Evolutionary conservation across 768 basidiomycete species (phyloP).

Genomic region (Tephrocybe sp.): DNA sequence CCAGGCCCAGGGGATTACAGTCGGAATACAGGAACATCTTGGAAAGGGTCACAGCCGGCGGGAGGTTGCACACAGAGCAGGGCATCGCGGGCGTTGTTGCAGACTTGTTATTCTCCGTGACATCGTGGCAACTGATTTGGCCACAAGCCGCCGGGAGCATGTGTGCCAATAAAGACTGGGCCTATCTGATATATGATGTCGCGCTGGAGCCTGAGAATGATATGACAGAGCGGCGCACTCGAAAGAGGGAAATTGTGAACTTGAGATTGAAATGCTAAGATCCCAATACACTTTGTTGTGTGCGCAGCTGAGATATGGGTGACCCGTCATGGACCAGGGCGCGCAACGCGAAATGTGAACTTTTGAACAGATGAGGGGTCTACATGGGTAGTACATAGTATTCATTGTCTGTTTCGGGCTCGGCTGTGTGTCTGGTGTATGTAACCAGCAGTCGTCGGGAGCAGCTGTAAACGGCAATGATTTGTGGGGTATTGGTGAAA

Average conservation of each 20-base stretch:
- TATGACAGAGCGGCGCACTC: background rate
- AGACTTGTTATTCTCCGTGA: slow-evolving; percentile 1
- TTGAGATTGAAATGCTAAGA: slow-evolving; percentile 3
- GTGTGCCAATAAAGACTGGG: background rate
- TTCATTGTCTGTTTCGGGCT: slow-evolving; percentile 1
- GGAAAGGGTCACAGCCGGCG: slow-evolving; percentile 5
- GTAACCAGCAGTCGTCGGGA: too few species aligned
- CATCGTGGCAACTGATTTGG: slow-evolving; percentile 2
- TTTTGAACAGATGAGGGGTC: background rate
- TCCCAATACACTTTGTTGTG: background rate
- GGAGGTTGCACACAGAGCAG: background rate
- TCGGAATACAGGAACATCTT: background rate
- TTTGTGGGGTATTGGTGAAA: slow-evolving; percentile 1
- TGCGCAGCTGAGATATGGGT: background rate
- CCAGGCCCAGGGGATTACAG: background rate
- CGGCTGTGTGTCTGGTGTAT: slow-evolving; percentile 6
- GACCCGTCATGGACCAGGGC: background rate
- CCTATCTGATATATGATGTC: background rate
- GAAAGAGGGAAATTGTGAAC: background rate
- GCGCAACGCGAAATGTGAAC: background rate
- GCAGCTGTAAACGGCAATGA: too few species aligned
- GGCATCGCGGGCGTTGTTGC: background rate
- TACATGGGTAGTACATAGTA: background rate
- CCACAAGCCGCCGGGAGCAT: slow-evolving; percentile 3
- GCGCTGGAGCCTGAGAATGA: background rate